Evolutionary conservation across 2,329 filamentous ascomycete species (phyloP), one percentile per base, ranked within the genome.

Genomic region (Metarhizium anisopliae): DNA sequence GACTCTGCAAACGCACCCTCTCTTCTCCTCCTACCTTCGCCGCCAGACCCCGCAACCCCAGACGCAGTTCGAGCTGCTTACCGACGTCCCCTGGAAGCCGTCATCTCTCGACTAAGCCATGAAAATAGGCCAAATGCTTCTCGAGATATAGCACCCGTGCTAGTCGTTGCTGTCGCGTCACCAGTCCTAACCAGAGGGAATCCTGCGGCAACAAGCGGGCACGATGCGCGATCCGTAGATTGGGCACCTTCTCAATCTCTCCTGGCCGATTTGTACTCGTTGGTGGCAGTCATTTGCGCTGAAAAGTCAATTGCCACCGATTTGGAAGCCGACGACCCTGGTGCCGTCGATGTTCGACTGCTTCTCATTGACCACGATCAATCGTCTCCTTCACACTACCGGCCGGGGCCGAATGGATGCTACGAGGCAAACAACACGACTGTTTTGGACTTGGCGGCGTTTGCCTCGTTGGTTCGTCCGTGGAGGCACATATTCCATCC

Each of bases 321-420:
- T 76, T 81, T 74, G 6, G 70, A 72, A 5, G 65, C 67, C 47
- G 75, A 73, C 14, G 82, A 83, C 40, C 78, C 83, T 0, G 84
- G 84, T 50, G 87, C 89, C 29, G 81, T 96, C 16, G 90, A 96
- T 70, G 79, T 83, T 1, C 83, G 90, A 4, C 74, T 96, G 16
- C 65, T 96, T 32, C 77, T 95, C 36, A 72, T 96, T 43, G 83
- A 91, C 59, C 82, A 87, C 67, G 72, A 75, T 55, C 50, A 13
- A 32, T 29, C 14, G 6, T 55, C 67, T 62, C 13, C 66, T 63
- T 2, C 65, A 66, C 63, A 64, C 7, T 71, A 70, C 29, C 56
- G 63, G 1, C 58, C 61, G 1, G 71, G 73, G 40, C 66, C 64
- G 25, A 67, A 69, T 3, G 69, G 72, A 1, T 67, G 63, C 3